Evolutionary conservation across 1,284 basidiomycete species (phyloP).

Genomic region (Leccinum pachyderme): DNA sequence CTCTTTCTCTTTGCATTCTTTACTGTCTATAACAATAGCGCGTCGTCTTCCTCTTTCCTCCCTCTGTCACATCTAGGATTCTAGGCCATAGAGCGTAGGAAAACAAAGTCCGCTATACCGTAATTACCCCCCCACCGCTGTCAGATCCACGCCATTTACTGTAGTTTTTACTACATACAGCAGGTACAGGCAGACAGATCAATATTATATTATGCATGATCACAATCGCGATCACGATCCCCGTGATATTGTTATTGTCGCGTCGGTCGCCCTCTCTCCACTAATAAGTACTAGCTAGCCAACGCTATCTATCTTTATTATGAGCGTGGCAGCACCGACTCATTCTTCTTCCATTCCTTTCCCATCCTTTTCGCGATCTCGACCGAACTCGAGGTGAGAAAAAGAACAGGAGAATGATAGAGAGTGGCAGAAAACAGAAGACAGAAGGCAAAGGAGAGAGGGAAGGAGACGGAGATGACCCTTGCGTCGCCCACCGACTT

Average conservation of each 20-base stretch:
- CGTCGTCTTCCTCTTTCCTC: not conserved
- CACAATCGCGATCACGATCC: not conserved
- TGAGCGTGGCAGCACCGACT: constrained; percentile 23
- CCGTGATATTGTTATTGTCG: not conserved
- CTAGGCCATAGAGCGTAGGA: constrained; percentile 25
- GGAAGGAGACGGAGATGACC: not conserved
- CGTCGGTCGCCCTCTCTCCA: constrained; percentile 10
- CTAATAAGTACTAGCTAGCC: constrained; percentile 12
- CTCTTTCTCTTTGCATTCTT: not conserved
- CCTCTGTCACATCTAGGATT: too few relatives aligned
- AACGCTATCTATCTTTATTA: not conserved
- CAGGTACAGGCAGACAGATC: not conserved
- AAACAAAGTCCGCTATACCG: constrained; percentile 12
- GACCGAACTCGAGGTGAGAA: not conserved
- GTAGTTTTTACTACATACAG: not conserved
- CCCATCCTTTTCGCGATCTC: not conserved
- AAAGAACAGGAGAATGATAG: not conserved
- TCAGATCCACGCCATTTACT: not conserved
- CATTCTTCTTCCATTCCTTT: not conserved
- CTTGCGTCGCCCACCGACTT: not conserved
- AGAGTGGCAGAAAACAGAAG: not conserved
- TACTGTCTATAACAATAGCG: not conserved
- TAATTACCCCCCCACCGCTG: constrained; percentile 9
- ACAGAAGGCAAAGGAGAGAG: not conserved
- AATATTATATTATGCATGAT: not conserved